Percentiles rank a stretch among this genome's conserved stretches.
Conservation (phyloP, 176 grass and related monocot genomes). For the Bromus sterilis region DNA sequence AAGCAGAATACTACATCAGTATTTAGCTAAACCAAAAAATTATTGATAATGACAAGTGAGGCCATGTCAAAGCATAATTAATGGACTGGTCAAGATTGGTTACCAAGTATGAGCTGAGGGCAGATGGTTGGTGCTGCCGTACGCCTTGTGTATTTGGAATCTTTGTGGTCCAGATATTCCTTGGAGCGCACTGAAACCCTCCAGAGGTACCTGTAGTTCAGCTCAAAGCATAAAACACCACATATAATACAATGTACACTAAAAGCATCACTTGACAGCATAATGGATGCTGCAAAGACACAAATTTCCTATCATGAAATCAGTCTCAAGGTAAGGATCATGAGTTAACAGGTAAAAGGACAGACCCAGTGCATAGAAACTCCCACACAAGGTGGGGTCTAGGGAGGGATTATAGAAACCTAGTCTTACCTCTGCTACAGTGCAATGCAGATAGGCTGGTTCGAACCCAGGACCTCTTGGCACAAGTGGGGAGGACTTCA, state of each 20-base stretch:
- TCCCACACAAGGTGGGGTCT: too few species aligned
- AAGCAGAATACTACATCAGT: background rate
- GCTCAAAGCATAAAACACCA: slow-evolving; percentile 21
- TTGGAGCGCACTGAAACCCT: slow-evolving; percentile 94
- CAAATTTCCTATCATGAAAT: background rate
- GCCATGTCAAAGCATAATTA: background rate
- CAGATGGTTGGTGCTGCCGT: slow-evolving; percentile 86
- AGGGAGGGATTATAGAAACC: too few species aligned
- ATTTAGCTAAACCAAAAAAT: slow-evolving; percentile 1
- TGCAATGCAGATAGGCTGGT: too few species aligned
- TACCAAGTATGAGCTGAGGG: slow-evolving; percentile 99
- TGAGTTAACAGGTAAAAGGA: background rate
- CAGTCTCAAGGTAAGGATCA: background rate
- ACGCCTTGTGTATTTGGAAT: slow-evolving; percentile 99
- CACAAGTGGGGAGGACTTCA: too few species aligned
- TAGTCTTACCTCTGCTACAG: too few species aligned
- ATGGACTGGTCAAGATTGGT: background rate
- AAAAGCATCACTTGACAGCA: background rate
- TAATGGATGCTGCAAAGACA: background rate
- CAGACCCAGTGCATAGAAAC: too few species aligned
- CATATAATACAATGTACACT: background rate
- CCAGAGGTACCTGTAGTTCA: slow-evolving; percentile 70
- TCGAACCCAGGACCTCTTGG: too few species aligned
- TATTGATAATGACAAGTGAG: background rate
- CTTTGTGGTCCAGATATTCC: slow-evolving; percentile 89